Percentiles rank a stretch among this genome's conserved stretches.
These are phyloP conservation scores for Capniomyces stellatus DNA, from an alignment of 371 early-diverging fungal species.

Conservation along the genomic window DNA sequence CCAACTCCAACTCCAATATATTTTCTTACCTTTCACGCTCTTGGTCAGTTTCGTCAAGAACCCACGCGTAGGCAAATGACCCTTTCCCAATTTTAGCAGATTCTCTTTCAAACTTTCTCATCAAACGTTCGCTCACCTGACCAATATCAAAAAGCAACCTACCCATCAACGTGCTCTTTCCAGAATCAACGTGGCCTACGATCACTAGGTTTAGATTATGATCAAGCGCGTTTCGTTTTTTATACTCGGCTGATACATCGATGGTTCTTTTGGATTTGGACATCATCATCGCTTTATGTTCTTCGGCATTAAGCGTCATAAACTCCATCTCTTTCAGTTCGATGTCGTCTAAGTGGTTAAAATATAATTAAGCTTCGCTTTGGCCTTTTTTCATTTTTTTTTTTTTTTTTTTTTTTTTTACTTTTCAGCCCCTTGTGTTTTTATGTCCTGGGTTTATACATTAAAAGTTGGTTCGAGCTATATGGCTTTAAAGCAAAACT, in stretches of 20 bases:
- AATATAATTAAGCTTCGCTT: too few species aligned
- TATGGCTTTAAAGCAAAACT: too few species aligned
- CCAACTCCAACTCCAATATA: background rate
- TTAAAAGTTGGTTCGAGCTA: too few species aligned
- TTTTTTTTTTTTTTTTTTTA: too few species aligned
- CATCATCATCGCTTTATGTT: slow-evolving; percentile 24
- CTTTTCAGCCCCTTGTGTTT: too few species aligned
- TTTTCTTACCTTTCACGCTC: slow-evolving; percentile 51
- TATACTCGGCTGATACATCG: slow-evolving; percentile 53
- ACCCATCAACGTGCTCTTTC: slow-evolving; percentile 97
- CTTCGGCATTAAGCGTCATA: slow-evolving; percentile 3
- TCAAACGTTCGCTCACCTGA: slow-evolving; percentile 71
- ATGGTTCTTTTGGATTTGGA: slow-evolving; percentile 34
- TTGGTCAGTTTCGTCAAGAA: slow-evolving; percentile 83
- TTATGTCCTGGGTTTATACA: too few species aligned
- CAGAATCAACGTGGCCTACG: slow-evolving; percentile 96
- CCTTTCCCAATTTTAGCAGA: slow-evolving; percentile 80
- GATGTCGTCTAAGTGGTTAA: background rate
- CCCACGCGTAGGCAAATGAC: slow-evolving; percentile 92
- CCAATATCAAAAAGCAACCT: slow-evolving; percentile 78
- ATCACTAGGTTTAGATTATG: slow-evolving; percentile 65
- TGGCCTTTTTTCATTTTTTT: too few species aligned
- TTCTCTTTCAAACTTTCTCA: slow-evolving; percentile 87
- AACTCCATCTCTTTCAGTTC: background rate
- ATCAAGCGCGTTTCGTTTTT: slow-evolving; percentile 46